Evolutionary conservation across 1,284 basidiomycete species (phyloP), one percentile per base, ranked within the genome.

Genomic region (Cutaneotrichosporon daszewskae): DNA sequence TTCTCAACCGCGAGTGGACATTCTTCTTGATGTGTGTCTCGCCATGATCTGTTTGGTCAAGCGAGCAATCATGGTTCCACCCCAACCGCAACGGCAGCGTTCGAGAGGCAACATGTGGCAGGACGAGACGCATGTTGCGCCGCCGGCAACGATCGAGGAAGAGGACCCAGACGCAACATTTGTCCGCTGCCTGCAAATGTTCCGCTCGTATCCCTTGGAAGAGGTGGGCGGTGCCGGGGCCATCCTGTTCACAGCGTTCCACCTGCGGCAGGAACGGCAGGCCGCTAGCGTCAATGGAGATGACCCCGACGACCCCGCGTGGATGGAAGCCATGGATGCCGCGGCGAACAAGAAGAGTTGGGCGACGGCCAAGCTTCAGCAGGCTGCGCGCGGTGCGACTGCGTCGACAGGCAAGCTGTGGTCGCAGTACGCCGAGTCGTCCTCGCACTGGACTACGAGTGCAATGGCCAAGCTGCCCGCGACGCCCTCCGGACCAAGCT

Each of bases 21-120:
- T 61, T 6, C 38, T 65, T 4, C 28, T 68, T 13, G 66, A 70
- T 41, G 40, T 68, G 8, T 62, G 59, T 20, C 60, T 61, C 7
- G 62, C 66, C 4, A 58, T 70, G 55, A 47, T 70, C 2, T 43
- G 65, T 14, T 51, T 68, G 13, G 43, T 56, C 20, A 63, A 66
- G 42, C 47, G 53, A 31, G 42, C 41, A 17, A 32, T 54, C 24
- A 36, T 52, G 16, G 32, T 17, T 17, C 40, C 44, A 10, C 54
- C 54, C 3, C 40, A 29, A 4, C 35, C 24, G 9, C 26, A 27
- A 17, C 41, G 40, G 36, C n/a, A n/a, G n/a, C n/a, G n/a, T n/a
- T n/a, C n/a, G n/a, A n/a, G n/a, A n/a, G 31, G 27, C 19, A 32
- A 37, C 20, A 37, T 50, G 42, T 53, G 51, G 51, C 25, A 34